phyloP scores from a whole-genome alignment of 164 flowering plant genomes.

The Buxus sempervirens region DNA sequence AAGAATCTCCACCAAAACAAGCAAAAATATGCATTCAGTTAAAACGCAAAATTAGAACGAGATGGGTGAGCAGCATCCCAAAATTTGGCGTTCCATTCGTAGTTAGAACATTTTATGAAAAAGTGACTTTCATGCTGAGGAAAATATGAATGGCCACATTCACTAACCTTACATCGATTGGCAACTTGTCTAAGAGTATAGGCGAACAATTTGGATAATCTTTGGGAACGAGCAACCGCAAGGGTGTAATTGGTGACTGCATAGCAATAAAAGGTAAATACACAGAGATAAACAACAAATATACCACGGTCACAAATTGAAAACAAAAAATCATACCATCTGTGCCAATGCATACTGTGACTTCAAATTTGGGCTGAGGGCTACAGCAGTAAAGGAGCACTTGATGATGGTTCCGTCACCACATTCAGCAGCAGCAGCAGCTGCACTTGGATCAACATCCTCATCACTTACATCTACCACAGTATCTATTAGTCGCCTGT shows the following conservation, averaged over 20 bases:
- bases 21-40: background rate
- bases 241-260: slow-evolving; percentile 85
- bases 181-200: slow-evolving; percentile 72
- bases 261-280: slow-evolving; percentile 17
- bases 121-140: background rate
- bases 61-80: background rate
- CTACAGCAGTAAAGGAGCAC: slow-evolving; percentile 79
- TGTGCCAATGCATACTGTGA: slow-evolving; percentile 67
- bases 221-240: slow-evolving; percentile 71
- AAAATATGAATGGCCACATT: background rate
- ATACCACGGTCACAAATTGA: slow-evolving; percentile 1
- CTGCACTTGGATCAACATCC: slow-evolving; percentile 55
- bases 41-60: background rate
- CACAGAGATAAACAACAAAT: background rate
- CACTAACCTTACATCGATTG: slow-evolving; percentile 70
- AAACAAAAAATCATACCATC: slow-evolving; percentile 44
- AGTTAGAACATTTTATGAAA: background rate
- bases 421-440: slow-evolving; percentile 50
- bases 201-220: slow-evolving; percentile 89
- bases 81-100: too few species aligned
- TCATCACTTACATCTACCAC: slow-evolving; percentile 74
- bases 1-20: background rate
- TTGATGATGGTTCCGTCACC: slow-evolving; percentile 79
- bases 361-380: slow-evolving; percentile 73
- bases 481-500: slow-evolving; percentile 79